Base-by-base conservation (phyloP, 2,329 filamentous ascomycete species). In the Hymenoscyphus fraxineus region DNA sequence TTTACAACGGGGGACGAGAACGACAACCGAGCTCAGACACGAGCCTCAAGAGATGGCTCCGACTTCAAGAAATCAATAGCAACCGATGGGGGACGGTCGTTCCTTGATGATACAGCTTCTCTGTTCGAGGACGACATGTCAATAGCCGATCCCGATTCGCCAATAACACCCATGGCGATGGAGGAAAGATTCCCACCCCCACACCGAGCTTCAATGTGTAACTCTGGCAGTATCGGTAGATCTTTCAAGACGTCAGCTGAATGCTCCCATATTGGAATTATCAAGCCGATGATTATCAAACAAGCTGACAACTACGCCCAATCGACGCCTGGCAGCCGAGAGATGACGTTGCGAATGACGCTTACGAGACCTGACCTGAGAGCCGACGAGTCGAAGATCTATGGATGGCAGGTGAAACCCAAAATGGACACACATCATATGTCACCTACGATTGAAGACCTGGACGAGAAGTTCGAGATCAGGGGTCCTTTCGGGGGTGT, bases 291-390 rank as follows among this genome's bases (percentile, higher is more conserved):
- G 6, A 9, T 73, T 31, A 62, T 71, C 12, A 75, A 73, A 63
- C 70, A 70, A 40, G 64, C 74, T 9, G 77, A 80, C 59, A 67
- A 74, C 35, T 79, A 83, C 70, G 77, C 80, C 12, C 83, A 85
- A 58, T 81, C 80, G 5, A 78, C 84, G 1, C 79, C 82, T 0
- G 82, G 83, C 40, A 89, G 86, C 63, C 85, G 93, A 40, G 93
- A 98, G 76, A 97, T 97, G 93, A 98, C 95, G 2, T 79, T 98
- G 59, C 91, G 93, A 59, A 96, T 98, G 93, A 98, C 94, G 0
- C 83, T 98, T 62, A 98, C 95, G 3, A 83, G 93, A 58, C 91
- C 93, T 0, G 94, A 98, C 74, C 82, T 98, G 58, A 88, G 93
- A 54, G 88, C 88, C 4, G 82, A 88, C 67, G 90, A 94, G 67